Evolutionary conservation across 2,329 filamentous ascomycete species (phyloP), one percentile per base, ranked within the genome.

Genomic region (Pseudopithomyces maydicus): DNA sequence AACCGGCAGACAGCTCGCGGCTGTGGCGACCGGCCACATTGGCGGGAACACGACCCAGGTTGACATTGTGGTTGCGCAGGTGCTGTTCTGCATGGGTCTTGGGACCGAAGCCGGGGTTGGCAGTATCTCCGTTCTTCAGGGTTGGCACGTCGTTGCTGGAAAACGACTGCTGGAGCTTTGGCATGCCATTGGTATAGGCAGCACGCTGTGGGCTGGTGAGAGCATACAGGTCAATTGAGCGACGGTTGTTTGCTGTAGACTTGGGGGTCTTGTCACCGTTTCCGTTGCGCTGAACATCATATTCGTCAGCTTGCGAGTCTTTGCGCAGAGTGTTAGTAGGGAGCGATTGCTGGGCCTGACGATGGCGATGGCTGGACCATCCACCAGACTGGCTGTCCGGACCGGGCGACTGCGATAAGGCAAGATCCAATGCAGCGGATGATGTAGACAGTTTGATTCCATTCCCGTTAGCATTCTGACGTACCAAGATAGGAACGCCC

Each of bases 121-220:
- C 66, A 46, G 83, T 78, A 53, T 84, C 83, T 52, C 84, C 81
- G 64, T 83, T 89, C 84, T 95, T 96, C 70, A 92, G 81, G 7
- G 92, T 96, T 4, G 92, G 90, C 19, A 97, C 83, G 70, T 98
- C 93, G 75, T 90, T 95, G 52, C 91, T 88, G 10, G 95, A 97
- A 79, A 91, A 97, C 0, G 94, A 97, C 43, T 90, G 88, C 77
- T 93, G 90, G 56, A 97, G 77, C 80, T 91, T 92, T 29, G 89
- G 90, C 52, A 85, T 85, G 23, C 85, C 82, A 74, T 89, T 84
- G 57, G 79, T 79, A 47, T 74, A 72, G 48, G 80, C 78, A 20
- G 59, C 51, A 32, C 61, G 61, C 61, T 65, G 76, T 42, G 69
- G 68, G 53, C 65, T 74, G 62, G 22, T 35, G 14, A 66, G 73